phyloP scores from a whole-genome alignment of 2,329 filamentous ascomycete species.

The Epichloe glyceriae region DNA sequence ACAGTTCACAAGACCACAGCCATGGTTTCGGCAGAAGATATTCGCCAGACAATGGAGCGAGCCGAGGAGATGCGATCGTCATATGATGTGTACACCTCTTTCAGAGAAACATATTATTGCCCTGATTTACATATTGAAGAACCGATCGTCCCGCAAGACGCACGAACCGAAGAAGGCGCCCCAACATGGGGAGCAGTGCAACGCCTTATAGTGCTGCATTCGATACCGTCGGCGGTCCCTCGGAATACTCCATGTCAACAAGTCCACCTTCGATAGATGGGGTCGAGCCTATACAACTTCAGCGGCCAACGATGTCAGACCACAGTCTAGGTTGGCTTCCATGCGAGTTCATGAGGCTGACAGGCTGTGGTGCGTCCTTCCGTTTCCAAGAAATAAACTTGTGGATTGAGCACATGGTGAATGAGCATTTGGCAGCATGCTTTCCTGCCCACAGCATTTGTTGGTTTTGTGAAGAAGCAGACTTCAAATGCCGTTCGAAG shows the following conservation, averaged over 20 bases:
- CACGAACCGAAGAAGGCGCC: background rate
- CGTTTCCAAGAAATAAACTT: constrained; percentile 19
- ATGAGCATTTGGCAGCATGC: constrained; percentile 20
- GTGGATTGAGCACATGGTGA: constrained; percentile 35
- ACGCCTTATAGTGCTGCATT: constrained; percentile 8
- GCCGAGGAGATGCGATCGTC: background rate
- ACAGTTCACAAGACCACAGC: background rate
- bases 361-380: constrained; percentile 26
- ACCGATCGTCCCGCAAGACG: background rate
- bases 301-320: constrained; percentile 6
- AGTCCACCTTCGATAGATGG: constrained; percentile 11
- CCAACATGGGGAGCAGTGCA: constrained; percentile 5
- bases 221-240: constrained; percentile 6
- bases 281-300: constrained; percentile 6
- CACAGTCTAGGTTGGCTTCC: constrained; percentile 16
- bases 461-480: constrained; percentile 34
- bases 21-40: background rate
- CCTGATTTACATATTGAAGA: constrained; percentile 1
- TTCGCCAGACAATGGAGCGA: background rate
- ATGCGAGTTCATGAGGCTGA: constrained; percentile 31
- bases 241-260: constrained; percentile 12
- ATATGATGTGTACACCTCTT: background rate
- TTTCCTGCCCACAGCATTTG: constrained; percentile 29
- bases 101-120: constrained; percentile 1
- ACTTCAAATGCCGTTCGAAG: constrained; percentile 15